Evolutionary conservation across 2,329 filamentous ascomycete species (phyloP).

Genomic region (Arachnopeziza araneosa): DNA sequence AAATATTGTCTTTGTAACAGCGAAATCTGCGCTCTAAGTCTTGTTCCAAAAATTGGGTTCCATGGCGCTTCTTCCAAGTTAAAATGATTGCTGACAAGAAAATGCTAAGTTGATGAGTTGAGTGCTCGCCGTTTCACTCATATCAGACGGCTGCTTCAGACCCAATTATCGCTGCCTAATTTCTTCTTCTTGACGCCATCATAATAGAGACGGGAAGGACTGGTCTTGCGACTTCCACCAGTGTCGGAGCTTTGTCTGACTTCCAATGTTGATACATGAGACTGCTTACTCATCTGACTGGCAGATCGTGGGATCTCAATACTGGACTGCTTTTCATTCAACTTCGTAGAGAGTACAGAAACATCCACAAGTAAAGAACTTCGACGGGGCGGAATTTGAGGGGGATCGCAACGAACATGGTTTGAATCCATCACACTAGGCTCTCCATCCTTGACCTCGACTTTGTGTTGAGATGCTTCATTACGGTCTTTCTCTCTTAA

Average conservation of each 20-base stretch:
- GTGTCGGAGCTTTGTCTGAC: neutral
- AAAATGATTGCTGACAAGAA: no score
- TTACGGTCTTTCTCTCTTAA: neutral
- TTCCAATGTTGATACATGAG: neutral
- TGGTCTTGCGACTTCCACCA: neutral
- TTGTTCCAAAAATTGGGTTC: neutral
- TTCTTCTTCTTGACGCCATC: neutral
- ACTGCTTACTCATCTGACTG: neutral
- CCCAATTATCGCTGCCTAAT: neutral
- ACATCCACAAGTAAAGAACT: neutral
- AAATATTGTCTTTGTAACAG: neutral
- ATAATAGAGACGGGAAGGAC: neutral
- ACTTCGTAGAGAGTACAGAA: neutral
- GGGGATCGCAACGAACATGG: neutral
- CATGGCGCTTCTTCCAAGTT: no score
- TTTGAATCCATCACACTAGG: neutral
- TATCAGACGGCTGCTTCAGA: neutral
- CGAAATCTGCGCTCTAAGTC: neutral
- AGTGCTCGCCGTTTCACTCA: neutral
- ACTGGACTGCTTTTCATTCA: neutral
- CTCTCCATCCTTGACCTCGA: neutral
- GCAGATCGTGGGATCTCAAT: neutral
- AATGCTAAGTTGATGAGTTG: neutral
- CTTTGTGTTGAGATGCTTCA: neutral
- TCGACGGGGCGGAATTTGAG: neutral